Conservation (phyloP, 2,329 filamentous ascomycete species). For the Aspergillus sp. region DNA sequence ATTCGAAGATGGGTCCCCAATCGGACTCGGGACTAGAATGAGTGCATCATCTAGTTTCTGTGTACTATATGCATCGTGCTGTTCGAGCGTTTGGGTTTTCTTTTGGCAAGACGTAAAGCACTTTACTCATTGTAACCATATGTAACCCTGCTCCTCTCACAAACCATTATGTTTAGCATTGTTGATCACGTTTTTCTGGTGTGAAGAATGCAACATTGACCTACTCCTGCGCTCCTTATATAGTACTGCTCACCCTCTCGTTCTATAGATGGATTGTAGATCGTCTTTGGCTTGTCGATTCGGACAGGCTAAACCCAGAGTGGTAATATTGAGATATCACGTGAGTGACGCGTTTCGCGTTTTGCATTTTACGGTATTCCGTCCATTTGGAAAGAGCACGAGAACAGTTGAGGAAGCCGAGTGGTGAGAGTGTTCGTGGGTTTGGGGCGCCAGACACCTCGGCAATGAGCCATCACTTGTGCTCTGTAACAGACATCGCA, state of each 20-base stretch:
- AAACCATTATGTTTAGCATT: not conserved
- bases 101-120: not conserved
- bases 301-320: slow-evolving; percentile 13
- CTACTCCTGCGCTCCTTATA: not conserved
- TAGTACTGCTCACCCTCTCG: not conserved
- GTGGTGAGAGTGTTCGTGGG: not conserved
- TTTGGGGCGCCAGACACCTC: not conserved
- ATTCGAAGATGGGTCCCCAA: slow-evolving; percentile 84
- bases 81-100: not conserved
- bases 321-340: slow-evolving; percentile 33
- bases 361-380: slow-evolving; percentile 12
- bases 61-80: not conserved
- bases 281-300: not conserved
- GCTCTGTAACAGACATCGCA: not conserved
- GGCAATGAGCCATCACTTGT: not conserved
- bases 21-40: slow-evolving; percentile 63
- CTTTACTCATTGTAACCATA: slow-evolving; percentile 12
- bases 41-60: not conserved
- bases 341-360: slow-evolving; percentile 37
- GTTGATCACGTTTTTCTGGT: not conserved
- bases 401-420: not conserved
- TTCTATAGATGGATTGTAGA: not conserved
- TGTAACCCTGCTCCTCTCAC: slow-evolving; percentile 11
- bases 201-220: not conserved
- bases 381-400: too few relatives aligned